Percentiles rank a stretch among this genome's conserved stretches.
These are phyloP conservation scores for Podospora australis DNA, from an alignment of 495 filamentous ascomycete genomes.

Conservation along the genomic window DNA sequence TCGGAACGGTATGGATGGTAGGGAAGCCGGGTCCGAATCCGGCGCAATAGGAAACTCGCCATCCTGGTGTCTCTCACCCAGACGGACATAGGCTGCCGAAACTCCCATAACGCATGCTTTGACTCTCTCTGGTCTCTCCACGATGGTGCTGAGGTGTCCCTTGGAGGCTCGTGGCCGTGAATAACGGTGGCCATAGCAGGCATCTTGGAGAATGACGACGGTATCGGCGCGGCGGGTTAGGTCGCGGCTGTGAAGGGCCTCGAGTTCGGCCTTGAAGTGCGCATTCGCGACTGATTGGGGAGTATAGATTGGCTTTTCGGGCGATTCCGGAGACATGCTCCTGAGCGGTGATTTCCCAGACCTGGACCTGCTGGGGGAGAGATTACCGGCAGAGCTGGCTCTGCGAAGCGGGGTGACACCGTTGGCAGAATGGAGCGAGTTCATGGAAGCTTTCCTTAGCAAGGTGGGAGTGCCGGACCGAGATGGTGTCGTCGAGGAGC, in stretches of 20 bases:
- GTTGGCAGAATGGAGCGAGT: conserved; percentile 45
- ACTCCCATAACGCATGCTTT: conserved; percentile 77
- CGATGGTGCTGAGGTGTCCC: conserved; percentile 61
- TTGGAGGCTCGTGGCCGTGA: conserved; percentile 70
- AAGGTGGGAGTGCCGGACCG: conserved; percentile 45
- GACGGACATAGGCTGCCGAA: conserved; percentile 77
- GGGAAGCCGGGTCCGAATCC: conserved; percentile 37
- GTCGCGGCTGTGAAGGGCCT: conserved; percentile 49
- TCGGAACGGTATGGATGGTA: conserved; percentile 66
- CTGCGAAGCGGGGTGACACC: conserved; percentile 42
- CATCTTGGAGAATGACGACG: conserved; percentile 80
- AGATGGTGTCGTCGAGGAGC: conserved; percentile 28
- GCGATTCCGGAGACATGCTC: conserved; percentile 30
- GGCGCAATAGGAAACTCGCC: conserved; percentile 59
- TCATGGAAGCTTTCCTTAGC: conserved; percentile 48
- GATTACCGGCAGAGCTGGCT: conserved; percentile 42
- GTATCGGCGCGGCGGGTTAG: conserved; percentile 51
- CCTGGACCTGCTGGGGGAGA: conserved; percentile 26
- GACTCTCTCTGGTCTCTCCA: conserved; percentile 88
- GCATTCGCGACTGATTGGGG: conserved; percentile 62
- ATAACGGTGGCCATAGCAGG: conserved; percentile 87
- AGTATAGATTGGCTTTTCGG: conserved; percentile 46
- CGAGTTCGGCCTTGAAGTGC: conserved; percentile 64
- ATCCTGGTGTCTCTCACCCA: conserved; percentile 73
- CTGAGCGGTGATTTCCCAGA: conserved; percentile 31